Base-by-base conservation (phyloP, 2,329 filamentous ascomycete genomes). In the Verticillium alfalfae region DNA sequence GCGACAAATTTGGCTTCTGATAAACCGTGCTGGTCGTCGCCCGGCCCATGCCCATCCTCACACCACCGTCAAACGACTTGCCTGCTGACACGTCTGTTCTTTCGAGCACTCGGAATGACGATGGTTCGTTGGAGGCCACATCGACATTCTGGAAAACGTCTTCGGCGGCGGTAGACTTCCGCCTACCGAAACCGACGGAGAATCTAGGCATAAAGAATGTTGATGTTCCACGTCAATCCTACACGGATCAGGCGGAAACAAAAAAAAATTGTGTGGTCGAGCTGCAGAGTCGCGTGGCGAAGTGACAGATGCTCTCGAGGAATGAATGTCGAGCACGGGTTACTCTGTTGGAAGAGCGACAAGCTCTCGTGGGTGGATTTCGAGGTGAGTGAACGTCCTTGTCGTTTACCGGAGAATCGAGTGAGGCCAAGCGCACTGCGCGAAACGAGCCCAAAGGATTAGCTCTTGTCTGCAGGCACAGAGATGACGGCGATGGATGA, bases 181-280 rank as follows among this genome's bases (percentile, higher is more conserved):
- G 84, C 82, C 82, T 79, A 70, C 76, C 79, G 66, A 87, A 87
- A 65, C 80, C 76, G 71, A 82, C 81, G 65, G 83, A 81, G 73
- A 87, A 87, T 76, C 82, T 85, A 84, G 82, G 82, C 84, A 87
- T 87, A 74, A 80, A 80, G 77, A 75, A 71, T 64, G 70, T 9
- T 22, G 45, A 10, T 22, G 45, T 52, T 6, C 12, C n/a, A 12
- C n/a, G 45, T 8, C n/a, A 18, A 52, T 52, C n/a, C 18, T 18
- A 26, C 12, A 18, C 18, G n/a, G 45, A 52, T 52, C 45, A 22
- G 45, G 2, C 5, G 22, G 45, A 31, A 5, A 31, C 26, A 31
- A 31, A 18, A 13, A 37, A 37, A 22, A 22, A 22, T 10, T 22
- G 45, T 15, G 22, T 3, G n/a, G 39, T 45, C 39, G 8, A n/a